Evolutionary conservation across 169 alveolate species (phyloP), one percentile per base, ranked within the genome.

Genomic region (Plasmodium vivax): DNA sequence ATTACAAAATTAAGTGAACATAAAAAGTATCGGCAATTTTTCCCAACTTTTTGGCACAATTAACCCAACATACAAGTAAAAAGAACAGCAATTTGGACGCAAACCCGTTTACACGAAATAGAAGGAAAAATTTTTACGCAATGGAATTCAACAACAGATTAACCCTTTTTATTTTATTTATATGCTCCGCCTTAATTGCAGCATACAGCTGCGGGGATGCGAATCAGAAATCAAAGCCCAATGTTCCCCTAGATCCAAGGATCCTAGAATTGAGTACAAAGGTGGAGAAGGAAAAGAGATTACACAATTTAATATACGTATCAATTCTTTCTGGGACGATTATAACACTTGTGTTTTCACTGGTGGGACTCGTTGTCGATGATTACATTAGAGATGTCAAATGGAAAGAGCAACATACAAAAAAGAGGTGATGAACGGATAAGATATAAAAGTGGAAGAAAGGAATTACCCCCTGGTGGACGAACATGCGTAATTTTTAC

Each of bases 181-280:
- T 80, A 27, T 38, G 85, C 41, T 23, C 34, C 51, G 58, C 56
- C 71, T 80, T 80, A 80, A 41, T 80, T 43, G 58, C 23, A 12
- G 27, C 71, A 41, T 80, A 62, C 56, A 38, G 41, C 85, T 80
- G 85, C 51, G 56, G n/a, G 38, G 38, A 68, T 30, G 43, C 41
- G 85, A 62, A 80, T 27, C 23, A 10, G 23, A 80, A 80, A 5
- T 16, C 73, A 80, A 2, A 43, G 12, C 6, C 62, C 27, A 32
- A 9, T 43, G 56, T 16, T 19, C 27, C 36, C 58, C 32, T 80
- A 7, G 85, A 80, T 45, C 85, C 85, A 43, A 34, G 85, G 58
- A 80, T 80, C 23, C 45, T 80, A 43, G 85, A 80, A 32, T 80
- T 80, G 32, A 80, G 85, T 43, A 80, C 71, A 45, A 56, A 43